Base-by-base conservation (phyloP, 139 green algal genomes). In the Limnomonas spitsbergensis region DNA sequence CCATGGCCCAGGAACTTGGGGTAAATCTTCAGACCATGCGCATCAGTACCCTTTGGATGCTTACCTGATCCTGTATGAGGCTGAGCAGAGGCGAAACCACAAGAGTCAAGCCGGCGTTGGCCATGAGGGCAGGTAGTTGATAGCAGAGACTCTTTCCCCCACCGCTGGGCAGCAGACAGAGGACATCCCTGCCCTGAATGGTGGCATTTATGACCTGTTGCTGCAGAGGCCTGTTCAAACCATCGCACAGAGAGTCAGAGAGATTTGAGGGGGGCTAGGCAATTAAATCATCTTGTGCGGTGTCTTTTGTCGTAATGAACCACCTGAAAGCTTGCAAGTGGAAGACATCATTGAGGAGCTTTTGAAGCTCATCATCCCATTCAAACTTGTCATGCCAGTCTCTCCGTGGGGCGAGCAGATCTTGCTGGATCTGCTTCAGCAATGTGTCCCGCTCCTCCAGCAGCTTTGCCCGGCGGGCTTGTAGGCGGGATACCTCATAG, bases 171-270 rank as follows among this genome's bases (percentile, higher is more conserved):
- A 96, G 73, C 66, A 96, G 86, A 56, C 85, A 84, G 40, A 96
- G 79, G 75, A 91, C 88, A 67, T 96, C 91, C 1, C 86, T 78
- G 29, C 90, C 90, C 53, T 88, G 78, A 2, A 93, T 47, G 2
- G 78, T 90, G 27, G 88, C 90, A 72, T 95, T 95, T 67, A 94
- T 93, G 2, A 94, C 85, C 80, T 93, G 87, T 1, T 75, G 80
- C 81, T 95, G 91, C 61, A 91, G 69, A 2, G 87, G 89, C 84
- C 89, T 91, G 29, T 1, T 20, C 34, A 76, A 35, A 36, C 3
- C n/a, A 9, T 69, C 35, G n/a, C n/a, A n/a, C n/a, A n/a, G n/a
- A n/a, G n/a, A n/a, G n/a, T n/a, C n/a, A n/a, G n/a, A n/a, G n/a
- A n/a, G n/a, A n/a, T n/a, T n/a, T n/a, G n/a, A n/a, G n/a, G n/a